Percentiles rank a stretch among this genome's conserved stretches.
Evolutionary conservation across 2,329 filamentous ascomycete species (phyloP).

Genomic region (Sclerotinia borealis): DNA sequence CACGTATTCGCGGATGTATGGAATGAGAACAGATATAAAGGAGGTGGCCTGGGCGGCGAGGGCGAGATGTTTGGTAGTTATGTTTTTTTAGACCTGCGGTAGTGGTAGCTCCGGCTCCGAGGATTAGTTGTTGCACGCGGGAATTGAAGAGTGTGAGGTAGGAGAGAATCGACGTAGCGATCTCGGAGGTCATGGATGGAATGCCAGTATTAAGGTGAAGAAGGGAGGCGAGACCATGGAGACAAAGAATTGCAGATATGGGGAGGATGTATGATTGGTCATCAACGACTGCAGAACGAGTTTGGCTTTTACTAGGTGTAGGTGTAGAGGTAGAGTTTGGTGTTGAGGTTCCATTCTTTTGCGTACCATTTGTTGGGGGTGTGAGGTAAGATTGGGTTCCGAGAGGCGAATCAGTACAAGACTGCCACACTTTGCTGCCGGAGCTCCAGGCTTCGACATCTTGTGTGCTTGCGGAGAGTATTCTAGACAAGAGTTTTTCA

Average conservation of each 20-base stretch:
- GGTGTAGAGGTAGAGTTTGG: slow-evolving; percentile 19
- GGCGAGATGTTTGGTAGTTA: slow-evolving; percentile 90
- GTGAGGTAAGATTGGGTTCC: slow-evolving; percentile 18
- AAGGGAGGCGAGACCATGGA: slow-evolving; percentile 76
- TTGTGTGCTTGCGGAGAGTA: slow-evolving; percentile 64
- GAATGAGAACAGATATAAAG: slow-evolving; percentile 81
- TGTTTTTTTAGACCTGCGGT: slow-evolving; percentile 88
- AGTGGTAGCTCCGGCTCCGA: slow-evolving; percentile 84
- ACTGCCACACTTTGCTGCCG: slow-evolving; percentile 52
- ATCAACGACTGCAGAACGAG: slow-evolving; percentile 70
- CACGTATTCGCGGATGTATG: slow-evolving; percentile 86
- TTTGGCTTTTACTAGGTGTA: slow-evolving; percentile 51
- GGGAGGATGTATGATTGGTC: slow-evolving; percentile 82
- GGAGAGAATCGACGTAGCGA: slow-evolving; percentile 71
- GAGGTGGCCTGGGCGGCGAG: slow-evolving; percentile 83
- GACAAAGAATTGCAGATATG: slow-evolving; percentile 72
- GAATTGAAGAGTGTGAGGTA: slow-evolving; percentile 95
- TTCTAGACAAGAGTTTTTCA: slow-evolving; percentile 52
- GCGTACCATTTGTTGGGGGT: slow-evolving; percentile 8
- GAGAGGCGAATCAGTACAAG: slow-evolving; percentile 25
- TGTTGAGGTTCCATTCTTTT: slow-evolving; percentile 36
- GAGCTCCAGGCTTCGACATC: slow-evolving; percentile 64
- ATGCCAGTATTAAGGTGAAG: slow-evolving; percentile 78
- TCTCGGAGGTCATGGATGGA: slow-evolving; percentile 81
- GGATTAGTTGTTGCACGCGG: slow-evolving; percentile 89